Base-by-base conservation (phyloP, 805 yeast genomes). In the Yarrowia deformans region DNA sequence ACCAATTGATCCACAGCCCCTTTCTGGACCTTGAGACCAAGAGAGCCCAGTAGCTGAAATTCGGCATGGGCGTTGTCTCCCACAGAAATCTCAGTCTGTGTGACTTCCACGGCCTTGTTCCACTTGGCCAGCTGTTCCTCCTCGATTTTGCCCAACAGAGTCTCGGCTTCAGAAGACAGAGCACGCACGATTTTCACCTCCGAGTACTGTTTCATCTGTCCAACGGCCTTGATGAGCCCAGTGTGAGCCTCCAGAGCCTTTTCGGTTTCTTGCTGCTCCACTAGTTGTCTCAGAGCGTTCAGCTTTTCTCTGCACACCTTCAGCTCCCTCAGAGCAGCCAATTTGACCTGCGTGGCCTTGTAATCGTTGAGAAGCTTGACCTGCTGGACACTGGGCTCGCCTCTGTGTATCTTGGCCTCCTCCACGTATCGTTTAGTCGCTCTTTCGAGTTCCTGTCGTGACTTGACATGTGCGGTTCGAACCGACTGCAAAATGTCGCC, bases 151-250 rank as follows among this genome's bases (percentile, higher is more conserved):
- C n/a, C 16, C 4, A 48, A 8, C 37, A 48, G 56, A 29, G 23
- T 40, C 3, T 37, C 68, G 3, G 56, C 56, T 29, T 49, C 56
- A 46, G 56, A 5, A 8, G 32, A 29, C 48, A 63, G 8, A 16
- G 68, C 68, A 3, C 48, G 45, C 39, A 63, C 68, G 23, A 63
- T 63, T 29, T 63, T 63, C 9, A 63, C 68, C 12, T 63, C 56
- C 3, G 55, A 39, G n/a, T 63, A 63, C 29, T 63, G 55, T 10
- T 49, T 49, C 68, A 63, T 48, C 23, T 35, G 23, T 8, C 32
- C 39, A 32, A 63, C 37, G 5, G 56, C 45, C 7, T 29, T n/a
- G 13, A n/a, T 1, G n/a, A 48, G 48, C 39, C 35, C 56, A 7
- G 10, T 7, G 13, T 63, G 50, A 1, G 55, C 55, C 37, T 63